phyloP scores from a whole-genome alignment of 306 rosid genomes.

The Ziziphus jujuba region DNA sequence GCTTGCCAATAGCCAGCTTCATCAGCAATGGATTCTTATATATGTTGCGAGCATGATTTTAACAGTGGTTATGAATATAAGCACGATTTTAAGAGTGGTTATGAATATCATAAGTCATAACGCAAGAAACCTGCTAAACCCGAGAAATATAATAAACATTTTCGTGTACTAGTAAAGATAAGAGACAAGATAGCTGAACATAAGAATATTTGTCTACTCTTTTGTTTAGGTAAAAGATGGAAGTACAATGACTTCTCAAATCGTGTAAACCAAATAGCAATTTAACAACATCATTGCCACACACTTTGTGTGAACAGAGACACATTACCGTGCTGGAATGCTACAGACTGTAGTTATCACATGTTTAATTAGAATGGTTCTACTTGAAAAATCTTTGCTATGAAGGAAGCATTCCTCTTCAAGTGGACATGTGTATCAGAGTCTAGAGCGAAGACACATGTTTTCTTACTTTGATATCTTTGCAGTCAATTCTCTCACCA shows the following conservation, averaged over 20 bases:
- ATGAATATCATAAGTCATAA: slow-evolving; percentile 10
- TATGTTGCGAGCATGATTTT: slow-evolving; percentile 49
- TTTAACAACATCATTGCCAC: too few species aligned
- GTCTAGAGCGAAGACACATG: neutral
- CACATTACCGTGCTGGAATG: neutral
- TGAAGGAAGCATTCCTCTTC: slow-evolving; percentile 12
- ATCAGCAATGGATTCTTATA: slow-evolving; percentile 54
- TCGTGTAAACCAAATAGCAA: too few species aligned
- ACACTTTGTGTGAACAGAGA: too few species aligned
- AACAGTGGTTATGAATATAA: slow-evolving; percentile 45
- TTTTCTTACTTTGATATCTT: slow-evolving; percentile 67
- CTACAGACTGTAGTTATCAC: neutral
- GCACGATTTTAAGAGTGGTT: slow-evolving; percentile 3
- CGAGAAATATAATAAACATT: neutral
- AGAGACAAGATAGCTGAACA: neutral
- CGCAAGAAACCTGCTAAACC: slow-evolving; percentile 3
- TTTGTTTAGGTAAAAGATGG: neutral
- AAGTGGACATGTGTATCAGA: neutral
- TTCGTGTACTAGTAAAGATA: too few species aligned
- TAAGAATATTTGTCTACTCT: neutral
- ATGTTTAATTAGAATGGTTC: neutral
- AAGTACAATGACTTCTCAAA: neutral
- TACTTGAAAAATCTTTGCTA: neutral
- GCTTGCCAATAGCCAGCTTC: slow-evolving; percentile 59
- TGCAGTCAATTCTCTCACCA: slow-evolving; percentile 86